Base-by-base conservation (phyloP, 768 basidiomycete genomes). In the Lyophyllum semitale region DNA sequence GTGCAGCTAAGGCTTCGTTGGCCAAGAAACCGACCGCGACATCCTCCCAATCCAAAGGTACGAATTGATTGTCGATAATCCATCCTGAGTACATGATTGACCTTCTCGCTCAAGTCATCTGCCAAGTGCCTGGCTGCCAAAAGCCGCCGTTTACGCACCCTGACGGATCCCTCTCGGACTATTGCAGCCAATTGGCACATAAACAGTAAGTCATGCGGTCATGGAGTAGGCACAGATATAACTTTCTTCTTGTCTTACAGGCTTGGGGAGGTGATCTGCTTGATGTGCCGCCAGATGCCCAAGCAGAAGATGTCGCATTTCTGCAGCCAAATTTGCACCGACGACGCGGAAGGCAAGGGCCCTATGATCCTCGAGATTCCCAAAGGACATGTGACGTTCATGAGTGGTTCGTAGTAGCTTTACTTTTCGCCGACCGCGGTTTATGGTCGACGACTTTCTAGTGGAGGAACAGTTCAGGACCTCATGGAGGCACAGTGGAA, bases 381-480 rank as follows among this genome's bases (percentile, higher is more conserved):
- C 25, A 68, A 66, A 22, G 77, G 74, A 9, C 85, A 89, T 65
- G 75, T 75, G 22, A 87, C 84, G 0, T 89, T 88, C 71, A 82
- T 76, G 66, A 86, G 80, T 53, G 87, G 87, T 88, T 60, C 25
- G 80, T 68, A n/a, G n/a, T n/a, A n/a, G n/a, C n/a, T n/a, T n/a
- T n/a, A n/a, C n/a, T n/a, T n/a, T n/a, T n/a, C n/a, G n/a, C n/a
- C n/a, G n/a, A n/a, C n/a, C n/a, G n/a, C n/a, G 6, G 45, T 20
- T 29, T 37, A 37, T 20, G 44, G 11, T 49, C 5, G 13, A 18
- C 9, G 12, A 29, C 30, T 58, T 23, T 48, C 11, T 53, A 87
- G 86, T 87, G 27, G 71, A 77, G 22, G 84, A 84, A 60, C 87
- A 88, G 60, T 89, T 89, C 73, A 85, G 82, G 61, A 59, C 80